Evolutionary conservation across 345 rosid species (phyloP), one percentile per base, ranked within the genome.

Genomic region (Triadica sebifera): DNA sequence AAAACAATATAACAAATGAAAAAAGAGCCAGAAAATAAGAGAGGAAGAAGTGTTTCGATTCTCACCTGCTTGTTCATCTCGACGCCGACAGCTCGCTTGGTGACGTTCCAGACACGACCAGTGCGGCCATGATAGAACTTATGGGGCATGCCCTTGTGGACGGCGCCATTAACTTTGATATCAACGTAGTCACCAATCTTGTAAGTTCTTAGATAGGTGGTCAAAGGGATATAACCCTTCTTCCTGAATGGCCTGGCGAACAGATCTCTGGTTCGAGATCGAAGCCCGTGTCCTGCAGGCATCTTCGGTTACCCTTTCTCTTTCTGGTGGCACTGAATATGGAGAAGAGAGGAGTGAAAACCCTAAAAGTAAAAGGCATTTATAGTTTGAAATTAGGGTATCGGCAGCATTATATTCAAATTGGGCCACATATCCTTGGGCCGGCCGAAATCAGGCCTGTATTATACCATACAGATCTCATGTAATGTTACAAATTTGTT

Each of bases 81-180:
- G 10, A 90, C 94, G 13, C 94, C 94, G 50, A 90, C 71, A 76
- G 94, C 94, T 52, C 92, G 92, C 77, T 90, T 90, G 78, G 92
- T 90, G 74, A 90, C 89, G 70, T 90, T 90, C 94, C 94, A 90
- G 76, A 90, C 88, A 43, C 84, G 86, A 20, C 94, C 94, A 8
- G 94, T 90, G 58, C 94, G 94, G 7, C 94, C 94, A 51, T 90
- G 94, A 81, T 90, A 90, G 86, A 87, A 90, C 82, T 90, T 90
- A 74, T 90, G 94, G 58, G 94, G 92, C 94, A 90, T 90, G 43
- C 92, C 94, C 86, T 90, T 90, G 77, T 88, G 94, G 66, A 90
- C 69, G 79, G 94, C 92, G 72, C 90, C 94, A 73, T 90, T 90
- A 22, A 88, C 94, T 84, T 90, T 90, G 76, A 90, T 19, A 57